Base-by-base conservation (phyloP, 495 filamentous ascomycete species). In the Paragyromitra xinjiangensis region DNA sequence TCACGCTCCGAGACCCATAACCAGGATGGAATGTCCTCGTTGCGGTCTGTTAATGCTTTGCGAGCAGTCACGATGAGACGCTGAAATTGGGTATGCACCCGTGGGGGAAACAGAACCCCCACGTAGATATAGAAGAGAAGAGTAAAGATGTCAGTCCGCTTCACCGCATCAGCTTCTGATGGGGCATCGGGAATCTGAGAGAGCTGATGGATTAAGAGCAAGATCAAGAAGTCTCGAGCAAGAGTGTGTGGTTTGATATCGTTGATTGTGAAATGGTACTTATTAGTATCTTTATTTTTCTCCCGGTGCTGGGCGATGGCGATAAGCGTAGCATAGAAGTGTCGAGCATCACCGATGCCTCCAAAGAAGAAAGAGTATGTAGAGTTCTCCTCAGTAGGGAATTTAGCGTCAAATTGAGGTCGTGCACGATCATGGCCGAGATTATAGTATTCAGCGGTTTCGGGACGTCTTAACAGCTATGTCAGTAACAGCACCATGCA, bases 361-460 rank as follows among this genome's bases (percentile, higher is more conserved):
- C 83, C 81, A 51, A 84, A 80, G 69, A 85, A 82, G 44, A 84
- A 71, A 14, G 83, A 79, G 55, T 82, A 75, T 50, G 67, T 72
- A 7, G 80, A 64, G 19, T 77, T 69, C 3, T 69, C 22, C 2
- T 29, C 66, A 0, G 72, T 24, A 16, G 71, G 71, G 42, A 77
- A 70, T 24, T 64, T 24, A 19, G 64, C 6, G 9, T 83, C 82
- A 59, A 81, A 84, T 45, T 79, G 68, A 8, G 80, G 75, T 45
- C 75, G 48, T 8, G 77, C 81, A 14, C 22, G 14, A 59, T 84
- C 83, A 42, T 82, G 75, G 5, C 83, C 82, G 29, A 74, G 55
- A 14, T 80, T 78, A n/a, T 71, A 83, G 55, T 73, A 77, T 24
- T 77, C 69, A 0, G 34, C 44, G 11, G 63, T 39, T 50, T 77